phyloP scores from a whole-genome alignment of 257 asterid genomes.

The Nicotiana undulata region DNA sequence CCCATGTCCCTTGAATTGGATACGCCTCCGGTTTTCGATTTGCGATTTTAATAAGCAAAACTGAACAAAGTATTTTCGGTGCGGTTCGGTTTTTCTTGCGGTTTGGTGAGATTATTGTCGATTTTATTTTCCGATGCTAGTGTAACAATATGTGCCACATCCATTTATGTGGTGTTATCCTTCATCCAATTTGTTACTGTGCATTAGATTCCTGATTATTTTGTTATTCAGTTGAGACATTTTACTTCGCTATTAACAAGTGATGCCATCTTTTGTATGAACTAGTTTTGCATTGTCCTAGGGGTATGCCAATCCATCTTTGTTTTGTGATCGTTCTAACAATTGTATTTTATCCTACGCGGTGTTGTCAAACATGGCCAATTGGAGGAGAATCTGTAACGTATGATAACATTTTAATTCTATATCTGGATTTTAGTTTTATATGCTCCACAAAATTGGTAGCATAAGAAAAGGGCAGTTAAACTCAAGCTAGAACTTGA shows the following conservation, averaged over 20 bases:
- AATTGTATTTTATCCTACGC: not conserved
- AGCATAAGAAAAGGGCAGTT: not conserved
- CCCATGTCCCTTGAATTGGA: too few relatives aligned
- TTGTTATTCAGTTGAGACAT: not conserved
- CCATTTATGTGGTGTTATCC: too few relatives aligned
- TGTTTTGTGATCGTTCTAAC: not conserved
- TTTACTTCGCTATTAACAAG: not conserved
- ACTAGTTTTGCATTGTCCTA: not conserved
- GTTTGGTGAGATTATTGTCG: too few relatives aligned
- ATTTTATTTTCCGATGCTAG: too few relatives aligned
- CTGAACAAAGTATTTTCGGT: too few relatives aligned
- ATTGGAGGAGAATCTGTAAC: not conserved
- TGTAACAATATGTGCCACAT: not conserved
- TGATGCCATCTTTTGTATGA: not conserved
- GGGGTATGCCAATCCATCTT: not conserved
- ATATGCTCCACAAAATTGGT: not conserved
- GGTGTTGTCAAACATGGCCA: not conserved
- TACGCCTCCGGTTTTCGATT: too few relatives aligned
- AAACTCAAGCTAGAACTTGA: not conserved
- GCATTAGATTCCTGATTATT: too few relatives aligned
- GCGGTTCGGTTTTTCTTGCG: too few relatives aligned
- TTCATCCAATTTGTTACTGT: not conserved
- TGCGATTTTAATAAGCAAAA: too few relatives aligned
- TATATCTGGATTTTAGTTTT: not conserved
- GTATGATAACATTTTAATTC: not conserved